A percentile compares a stretch with the other conserved stretches of the same genome.
Conservation (phyloP, 2,329 filamentous ascomycete genomes). For the Penicillium aurantiogriseum region DNA sequence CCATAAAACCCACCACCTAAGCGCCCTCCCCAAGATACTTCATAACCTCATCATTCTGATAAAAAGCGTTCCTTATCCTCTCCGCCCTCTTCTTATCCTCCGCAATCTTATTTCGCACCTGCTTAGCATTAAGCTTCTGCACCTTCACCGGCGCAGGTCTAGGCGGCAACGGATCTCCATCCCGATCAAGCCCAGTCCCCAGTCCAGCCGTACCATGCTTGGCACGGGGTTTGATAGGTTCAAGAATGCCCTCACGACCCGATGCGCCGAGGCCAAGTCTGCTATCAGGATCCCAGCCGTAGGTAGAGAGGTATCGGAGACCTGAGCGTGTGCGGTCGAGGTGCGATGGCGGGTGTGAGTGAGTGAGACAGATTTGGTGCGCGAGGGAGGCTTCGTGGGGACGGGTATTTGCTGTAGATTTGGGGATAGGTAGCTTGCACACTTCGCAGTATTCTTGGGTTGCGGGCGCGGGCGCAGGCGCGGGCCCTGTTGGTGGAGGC, state of each 20-base stretch:
- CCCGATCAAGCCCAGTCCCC: slow-evolving; percentile 51
- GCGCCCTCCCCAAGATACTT: slow-evolving; percentile 60
- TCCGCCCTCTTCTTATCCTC: slow-evolving; percentile 64
- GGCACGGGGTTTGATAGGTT: slow-evolving; percentile 68
- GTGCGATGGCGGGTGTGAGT: slow-evolving; percentile 57
- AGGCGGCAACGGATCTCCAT: slow-evolving; percentile 25
- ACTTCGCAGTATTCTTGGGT: slow-evolving; percentile 48
- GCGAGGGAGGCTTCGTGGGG: slow-evolving; percentile 53
- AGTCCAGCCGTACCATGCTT: slow-evolving; percentile 77
- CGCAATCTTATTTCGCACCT: slow-evolving; percentile 60
- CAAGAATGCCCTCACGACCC: slow-evolving; percentile 67
- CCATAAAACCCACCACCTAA: neutral
- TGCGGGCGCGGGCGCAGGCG: neutral
- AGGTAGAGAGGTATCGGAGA: slow-evolving; percentile 55
- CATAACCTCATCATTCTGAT: slow-evolving; percentile 71
- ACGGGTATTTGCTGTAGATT: slow-evolving; percentile 22
- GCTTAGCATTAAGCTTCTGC: slow-evolving; percentile 65
- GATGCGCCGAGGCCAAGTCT: slow-evolving; percentile 68
- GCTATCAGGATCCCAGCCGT: slow-evolving; percentile 61
- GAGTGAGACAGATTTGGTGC: slow-evolving; percentile 57
- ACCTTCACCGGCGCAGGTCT: slow-evolving; percentile 43
- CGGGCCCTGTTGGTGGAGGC: neutral
- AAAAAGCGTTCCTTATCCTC: slow-evolving; percentile 68
- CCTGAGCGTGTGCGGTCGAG: slow-evolving; percentile 58
- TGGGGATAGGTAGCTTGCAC: slow-evolving; percentile 55